A percentile compares a stretch with the other conserved stretches of the same genome.
Evolutionary conservation across 805 yeast genomes (phyloP).

Genomic region (Candida manassasensis): DNA sequence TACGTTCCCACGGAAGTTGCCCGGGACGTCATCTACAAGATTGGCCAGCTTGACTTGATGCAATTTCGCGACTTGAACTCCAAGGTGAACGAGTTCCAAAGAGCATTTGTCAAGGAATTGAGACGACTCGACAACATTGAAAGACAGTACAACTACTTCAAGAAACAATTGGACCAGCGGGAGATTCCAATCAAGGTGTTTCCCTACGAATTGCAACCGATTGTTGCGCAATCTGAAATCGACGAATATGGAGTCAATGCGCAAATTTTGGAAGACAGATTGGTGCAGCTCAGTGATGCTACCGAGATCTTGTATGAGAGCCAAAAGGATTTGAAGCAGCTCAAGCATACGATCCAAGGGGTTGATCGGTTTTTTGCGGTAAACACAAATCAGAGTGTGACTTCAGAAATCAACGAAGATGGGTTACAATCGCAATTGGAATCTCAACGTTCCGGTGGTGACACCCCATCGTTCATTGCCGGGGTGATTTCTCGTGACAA

Average conservation of each 20-base stretch:
- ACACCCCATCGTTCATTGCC: slow-evolving; percentile 47
- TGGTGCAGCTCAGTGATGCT: slow-evolving; percentile 66
- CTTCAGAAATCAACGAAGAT: slow-evolving; percentile 28
- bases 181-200: slow-evolving; percentile 31
- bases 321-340: slow-evolving; percentile 65
- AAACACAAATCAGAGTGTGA: slow-evolving; percentile 28
- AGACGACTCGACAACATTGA: slow-evolving; percentile 81
- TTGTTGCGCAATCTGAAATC: slow-evolving; percentile 51
- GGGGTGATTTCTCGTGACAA: slow-evolving; percentile 79
- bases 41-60: slow-evolving; percentile 81
- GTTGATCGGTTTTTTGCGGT: slow-evolving; percentile 32
- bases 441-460: slow-evolving; percentile 22
- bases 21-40: slow-evolving; percentile 75
- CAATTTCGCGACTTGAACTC: slow-evolving; percentile 85
- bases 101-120: slow-evolving; percentile 85
- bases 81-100: slow-evolving; percentile 77
- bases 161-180: slow-evolving; percentile 47
- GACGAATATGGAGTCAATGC: slow-evolving; percentile 68
- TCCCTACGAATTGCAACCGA: slow-evolving; percentile 21
- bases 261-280: slow-evolving; percentile 65
- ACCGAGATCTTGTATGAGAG: slow-evolving; percentile 57
- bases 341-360: slow-evolving; percentile 46
- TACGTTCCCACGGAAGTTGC: slow-evolving; percentile 88
- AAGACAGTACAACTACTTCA: slow-evolving; percentile 57
- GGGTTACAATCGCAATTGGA: slow-evolving; percentile 37